Percentiles rank a stretch among this genome's conserved stretches.
Conservation (phyloP, 2,329 filamentous ascomycete species). For the Lojkania enalia region DNA sequence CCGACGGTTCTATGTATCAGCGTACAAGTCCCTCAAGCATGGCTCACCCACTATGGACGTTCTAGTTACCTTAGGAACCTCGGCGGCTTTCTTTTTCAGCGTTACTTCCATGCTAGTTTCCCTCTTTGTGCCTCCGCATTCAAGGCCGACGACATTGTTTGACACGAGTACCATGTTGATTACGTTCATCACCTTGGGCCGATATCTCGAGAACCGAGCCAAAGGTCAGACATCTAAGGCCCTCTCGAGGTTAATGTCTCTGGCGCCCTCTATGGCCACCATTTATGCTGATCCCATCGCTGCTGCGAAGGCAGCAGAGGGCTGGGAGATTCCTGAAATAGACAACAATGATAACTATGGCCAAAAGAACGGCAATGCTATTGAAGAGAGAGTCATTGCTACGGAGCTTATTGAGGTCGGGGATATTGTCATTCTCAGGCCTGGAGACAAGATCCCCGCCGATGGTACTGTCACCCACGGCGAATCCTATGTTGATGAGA, state of each 20-base stretch:
- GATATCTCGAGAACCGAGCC: slow-evolving; percentile 89
- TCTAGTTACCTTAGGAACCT: slow-evolving; percentile 89
- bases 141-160: slow-evolving; percentile 84
- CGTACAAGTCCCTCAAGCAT: slow-evolving; percentile 92
- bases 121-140: slow-evolving; percentile 72
- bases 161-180: slow-evolving; percentile 99
- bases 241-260: slow-evolving; percentile 89
- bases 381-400: slow-evolving; percentile 84
- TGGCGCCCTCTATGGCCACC: slow-evolving; percentile 94
- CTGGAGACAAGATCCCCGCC: slow-evolving; percentile 94
- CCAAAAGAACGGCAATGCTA: slow-evolving; percentile 59
- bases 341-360: slow-evolving; percentile 51
- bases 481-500: slow-evolving; percentile 93
- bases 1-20: slow-evolving; percentile 87
- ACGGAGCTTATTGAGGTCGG: slow-evolving; percentile 94
- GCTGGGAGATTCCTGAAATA: slow-evolving; percentile 61
- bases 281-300: slow-evolving; percentile 96
- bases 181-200: slow-evolving; percentile 88
- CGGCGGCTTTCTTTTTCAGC: slow-evolving; percentile 95
- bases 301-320: slow-evolving; percentile 84
- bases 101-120: slow-evolving; percentile 84
- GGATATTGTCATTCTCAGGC: slow-evolving; percentile 88
- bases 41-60: slow-evolving; percentile 97
- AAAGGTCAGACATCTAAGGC: slow-evolving; percentile 97
- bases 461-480: slow-evolving; percentile 86